These are phyloP conservation scores for Salix udensis DNA, from an alignment of 345 rosid genomes.

Conservation along the genomic window DNA sequence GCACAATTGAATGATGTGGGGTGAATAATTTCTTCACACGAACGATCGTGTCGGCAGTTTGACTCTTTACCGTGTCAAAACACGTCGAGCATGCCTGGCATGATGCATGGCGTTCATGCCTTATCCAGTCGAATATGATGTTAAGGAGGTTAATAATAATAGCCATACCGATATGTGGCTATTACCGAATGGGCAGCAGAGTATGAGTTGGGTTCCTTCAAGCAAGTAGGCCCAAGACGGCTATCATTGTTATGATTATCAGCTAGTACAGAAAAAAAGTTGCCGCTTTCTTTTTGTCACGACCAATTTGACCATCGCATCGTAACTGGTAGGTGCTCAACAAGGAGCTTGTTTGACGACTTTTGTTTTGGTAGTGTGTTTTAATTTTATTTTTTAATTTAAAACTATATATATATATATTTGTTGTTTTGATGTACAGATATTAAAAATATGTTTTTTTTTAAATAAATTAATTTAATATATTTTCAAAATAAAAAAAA, in stretches of 20 bases:
- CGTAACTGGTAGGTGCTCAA: too few species aligned
- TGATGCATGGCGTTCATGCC: background rate
- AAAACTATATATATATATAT: too few species aligned
- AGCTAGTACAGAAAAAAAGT: background rate
- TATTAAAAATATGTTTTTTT: too few species aligned
- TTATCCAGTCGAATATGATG: background rate
- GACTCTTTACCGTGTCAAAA: background rate
- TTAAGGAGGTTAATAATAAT: too few species aligned
- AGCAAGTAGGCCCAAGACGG: background rate
- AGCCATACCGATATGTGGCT: background rate
- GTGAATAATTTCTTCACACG: background rate
- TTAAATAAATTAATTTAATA: too few species aligned
- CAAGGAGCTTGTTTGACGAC: too few species aligned
- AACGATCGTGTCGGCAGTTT: constrained; percentile 3
- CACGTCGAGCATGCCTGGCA: too few species aligned
- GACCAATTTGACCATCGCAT: background rate
- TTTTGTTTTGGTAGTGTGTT: too few species aligned
- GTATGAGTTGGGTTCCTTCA: background rate
- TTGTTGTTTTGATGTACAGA: too few species aligned
- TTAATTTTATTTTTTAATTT: too few species aligned
- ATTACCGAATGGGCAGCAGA: background rate
- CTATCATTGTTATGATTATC: background rate
- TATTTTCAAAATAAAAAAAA: too few species aligned
- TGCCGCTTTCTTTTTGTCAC: background rate
- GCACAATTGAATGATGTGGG: background rate